Evolutionary conservation across 2,329 filamentous ascomycete genomes (phyloP).

Genomic region (Neonectria ditissima): DNA sequence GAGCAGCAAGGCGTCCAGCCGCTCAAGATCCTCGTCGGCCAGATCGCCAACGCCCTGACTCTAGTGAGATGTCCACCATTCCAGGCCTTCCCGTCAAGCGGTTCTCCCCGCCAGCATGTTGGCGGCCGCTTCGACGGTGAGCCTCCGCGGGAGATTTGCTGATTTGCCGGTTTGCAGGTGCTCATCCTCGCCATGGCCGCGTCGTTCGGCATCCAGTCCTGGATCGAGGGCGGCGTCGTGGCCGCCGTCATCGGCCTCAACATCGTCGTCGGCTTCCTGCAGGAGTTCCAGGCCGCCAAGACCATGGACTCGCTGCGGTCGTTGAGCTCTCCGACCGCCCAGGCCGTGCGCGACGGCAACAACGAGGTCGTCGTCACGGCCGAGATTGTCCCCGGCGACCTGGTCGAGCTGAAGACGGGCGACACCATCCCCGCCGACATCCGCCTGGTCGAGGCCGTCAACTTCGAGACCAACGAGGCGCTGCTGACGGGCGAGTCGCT

Average conservation of each 20-base stretch:
- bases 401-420: conserved; percentile 66
- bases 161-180: conserved; percentile 49
- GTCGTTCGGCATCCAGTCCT: conserved; percentile 68
- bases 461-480: conserved; percentile 76
- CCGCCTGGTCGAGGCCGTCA: conserved; percentile 68
- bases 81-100: not conserved
- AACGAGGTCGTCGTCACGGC: conserved; percentile 53
- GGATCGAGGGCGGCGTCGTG: conserved; percentile 71
- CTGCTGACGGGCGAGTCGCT: conserved; percentile 74
- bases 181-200: conserved; percentile 69
- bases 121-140: conserved; percentile 1
- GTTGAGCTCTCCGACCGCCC: conserved; percentile 58
- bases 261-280: conserved; percentile 63
- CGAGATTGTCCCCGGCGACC: conserved; percentile 68
- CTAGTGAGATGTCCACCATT: conserved; percentile 57
- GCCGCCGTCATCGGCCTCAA: conserved; percentile 69
- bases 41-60: conserved; percentile 77
- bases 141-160: conserved; percentile 33
- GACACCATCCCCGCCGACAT: conserved; percentile 73
- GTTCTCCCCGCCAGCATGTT: not conserved
- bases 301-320: conserved; percentile 62
- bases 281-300: conserved; percentile 61
- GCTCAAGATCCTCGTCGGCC: conserved; percentile 72
- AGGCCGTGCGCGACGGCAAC: conserved; percentile 56
- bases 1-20: conserved; percentile 70